Evolutionary conservation across 805 yeast genomes (phyloP).

Genomic region (Cyberlindnera meyerae): DNA sequence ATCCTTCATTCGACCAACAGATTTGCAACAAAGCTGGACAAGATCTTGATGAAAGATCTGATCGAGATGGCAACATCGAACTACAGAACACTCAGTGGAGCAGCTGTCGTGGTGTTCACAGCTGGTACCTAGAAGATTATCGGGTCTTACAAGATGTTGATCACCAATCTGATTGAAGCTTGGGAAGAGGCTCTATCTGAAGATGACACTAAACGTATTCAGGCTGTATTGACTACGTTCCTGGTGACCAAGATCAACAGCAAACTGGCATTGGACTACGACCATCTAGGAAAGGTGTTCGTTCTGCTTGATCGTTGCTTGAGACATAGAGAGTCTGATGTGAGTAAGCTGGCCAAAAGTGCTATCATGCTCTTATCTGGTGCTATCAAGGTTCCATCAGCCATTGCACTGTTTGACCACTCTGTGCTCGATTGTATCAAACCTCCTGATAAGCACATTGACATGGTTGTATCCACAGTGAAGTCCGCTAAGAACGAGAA

Average conservation of each 20-base stretch:
- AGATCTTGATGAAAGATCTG: conserved; percentile 57
- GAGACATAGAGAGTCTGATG: conserved; percentile 48
- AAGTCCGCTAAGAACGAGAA: conserved; percentile 59
- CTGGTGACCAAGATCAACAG: conserved; percentile 51
- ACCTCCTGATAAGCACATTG: conserved; percentile 59
- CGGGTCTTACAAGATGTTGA: conserved; percentile 56
- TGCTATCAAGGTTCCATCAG: conserved; percentile 44
- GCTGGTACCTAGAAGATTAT: conserved; percentile 66
- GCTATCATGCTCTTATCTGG: conserved; percentile 40
- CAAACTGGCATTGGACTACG: conserved; percentile 53
- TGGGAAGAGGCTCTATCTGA: conserved; percentile 45
- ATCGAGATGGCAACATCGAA: conserved; percentile 61
- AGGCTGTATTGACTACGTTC: conserved; percentile 60
- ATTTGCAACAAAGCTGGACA: conserved; percentile 62
- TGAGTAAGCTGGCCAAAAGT: conserved; percentile 49
- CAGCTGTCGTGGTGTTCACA: conserved; percentile 64
- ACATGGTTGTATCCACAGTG: conserved; percentile 54
- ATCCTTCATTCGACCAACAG: conserved; percentile 69
- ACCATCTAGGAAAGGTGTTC: conserved; percentile 44
- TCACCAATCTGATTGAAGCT: conserved; percentile 44
- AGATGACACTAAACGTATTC: conserved; percentile 49
- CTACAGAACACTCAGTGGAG: conserved; percentile 61
- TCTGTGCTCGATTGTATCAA: conserved; percentile 38
- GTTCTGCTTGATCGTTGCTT: conserved; percentile 50
- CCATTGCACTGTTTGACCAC: conserved; percentile 48